These are phyloP conservation scores for Phylloporus scabripes DNA, from an alignment of 768 basidiomycete genomes.

Conservation along the genomic window DNA sequence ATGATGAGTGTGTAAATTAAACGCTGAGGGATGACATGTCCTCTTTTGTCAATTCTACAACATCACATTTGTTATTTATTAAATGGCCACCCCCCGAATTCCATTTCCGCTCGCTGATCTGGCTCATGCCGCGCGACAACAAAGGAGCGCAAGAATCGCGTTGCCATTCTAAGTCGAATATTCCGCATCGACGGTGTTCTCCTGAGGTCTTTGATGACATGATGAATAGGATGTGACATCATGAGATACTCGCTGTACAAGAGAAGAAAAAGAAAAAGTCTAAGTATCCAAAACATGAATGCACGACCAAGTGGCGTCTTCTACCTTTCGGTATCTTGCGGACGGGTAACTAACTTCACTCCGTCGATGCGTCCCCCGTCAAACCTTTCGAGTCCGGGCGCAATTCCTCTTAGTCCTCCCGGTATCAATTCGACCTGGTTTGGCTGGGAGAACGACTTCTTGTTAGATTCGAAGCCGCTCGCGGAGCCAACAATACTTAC, in stretches of 20 bases:
- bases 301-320: conserved; percentile 14
- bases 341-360: conserved; percentile 39
- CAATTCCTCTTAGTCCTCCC: conserved; percentile 40
- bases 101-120: conserved; percentile 23
- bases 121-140: conserved; percentile 28
- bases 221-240: conserved; percentile 14
- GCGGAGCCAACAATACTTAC: conserved; percentile 13
- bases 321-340: conserved; percentile 40
- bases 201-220: conserved; percentile 22
- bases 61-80: conserved; percentile 24
- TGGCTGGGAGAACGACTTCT: conserved; percentile 29
- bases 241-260: conserved; percentile 20
- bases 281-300: conserved; percentile 17
- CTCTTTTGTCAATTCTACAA: conserved; percentile 10
- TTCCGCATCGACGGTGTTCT: conserved; percentile 30
- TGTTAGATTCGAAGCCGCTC: not conserved
- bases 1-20: conserved; percentile 13
- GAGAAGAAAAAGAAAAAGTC: conserved; percentile 20
- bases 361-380: conserved; percentile 39
- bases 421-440: conserved; percentile 39
- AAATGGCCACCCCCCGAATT: conserved; percentile 29
- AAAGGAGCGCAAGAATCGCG: conserved; percentile 27
- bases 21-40: not conserved
- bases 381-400: conserved; percentile 38
- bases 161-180: conserved; percentile 28